phyloP scores from a whole-genome alignment of 148 eudicot genomes.

The Rhododendron williamsianum region DNA sequence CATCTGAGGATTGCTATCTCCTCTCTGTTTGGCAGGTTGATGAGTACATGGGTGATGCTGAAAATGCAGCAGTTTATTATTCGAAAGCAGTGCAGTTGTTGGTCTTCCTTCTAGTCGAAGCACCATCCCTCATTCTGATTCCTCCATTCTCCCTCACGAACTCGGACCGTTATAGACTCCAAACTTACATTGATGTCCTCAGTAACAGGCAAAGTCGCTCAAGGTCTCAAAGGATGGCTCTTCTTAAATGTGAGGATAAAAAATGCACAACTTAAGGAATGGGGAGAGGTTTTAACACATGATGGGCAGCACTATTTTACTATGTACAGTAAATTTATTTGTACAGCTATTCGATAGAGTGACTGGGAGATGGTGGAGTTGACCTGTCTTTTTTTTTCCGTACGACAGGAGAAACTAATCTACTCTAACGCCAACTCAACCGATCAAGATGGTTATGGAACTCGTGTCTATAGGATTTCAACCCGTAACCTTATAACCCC shows the following conservation, averaged over 20 bases:
- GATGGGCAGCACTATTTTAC: slow-evolving; percentile 18
- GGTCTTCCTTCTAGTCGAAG: slow-evolving; percentile 60
- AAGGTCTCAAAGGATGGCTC: slow-evolving; percentile 61
- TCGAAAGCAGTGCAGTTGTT: slow-evolving; percentile 59
- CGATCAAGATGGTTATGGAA: neutral
- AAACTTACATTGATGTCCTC: slow-evolving; percentile 53
- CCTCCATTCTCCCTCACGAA: slow-evolving; percentile 76
- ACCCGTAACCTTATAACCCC: neutral
- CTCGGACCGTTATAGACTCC: slow-evolving; percentile 61
- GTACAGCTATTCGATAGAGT: slow-evolving; percentile 64
- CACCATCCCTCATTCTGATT: slow-evolving; percentile 59
- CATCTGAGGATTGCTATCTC: neutral
- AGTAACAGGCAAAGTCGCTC: slow-evolving; percentile 72
- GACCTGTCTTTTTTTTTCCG: neutral
- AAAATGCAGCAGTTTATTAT: slow-evolving; percentile 45
- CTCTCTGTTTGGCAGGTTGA: slow-evolving; percentile 52
- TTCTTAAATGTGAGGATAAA: slow-evolving; percentile 53
- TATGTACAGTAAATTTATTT: slow-evolving; percentile 44
- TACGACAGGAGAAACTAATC: neutral
- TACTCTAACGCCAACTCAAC: neutral
- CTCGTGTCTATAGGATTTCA: neutral
- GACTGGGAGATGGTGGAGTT: slow-evolving; percentile 26
- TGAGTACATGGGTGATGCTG: slow-evolving; percentile 64
- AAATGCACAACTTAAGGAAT: slow-evolving; percentile 21
- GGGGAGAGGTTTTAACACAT: slow-evolving; percentile 10